A percentile compares a stretch with the other conserved stretches of the same genome.
Conservation (phyloP, 257 asterid genomes). For the Haberlea rhodopensis region DNA sequence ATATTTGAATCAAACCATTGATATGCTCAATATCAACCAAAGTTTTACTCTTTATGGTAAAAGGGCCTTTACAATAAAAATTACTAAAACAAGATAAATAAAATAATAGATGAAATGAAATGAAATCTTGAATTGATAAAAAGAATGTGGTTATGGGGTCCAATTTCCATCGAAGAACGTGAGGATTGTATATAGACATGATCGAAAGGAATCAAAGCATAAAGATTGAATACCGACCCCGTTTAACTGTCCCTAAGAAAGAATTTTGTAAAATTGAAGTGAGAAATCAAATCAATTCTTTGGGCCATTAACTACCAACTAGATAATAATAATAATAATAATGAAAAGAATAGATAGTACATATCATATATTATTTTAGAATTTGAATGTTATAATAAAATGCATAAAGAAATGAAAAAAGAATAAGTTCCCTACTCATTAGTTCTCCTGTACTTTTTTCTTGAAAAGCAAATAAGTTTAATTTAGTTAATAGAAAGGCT, state of each 20-base stretch:
- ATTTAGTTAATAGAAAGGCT: background rate
- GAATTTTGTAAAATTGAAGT: background rate
- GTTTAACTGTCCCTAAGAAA: background rate
- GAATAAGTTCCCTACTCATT: background rate
- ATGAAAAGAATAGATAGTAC: background rate
- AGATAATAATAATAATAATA: too few species aligned
- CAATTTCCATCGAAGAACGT: conserved; percentile 10
- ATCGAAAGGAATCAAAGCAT: background rate
- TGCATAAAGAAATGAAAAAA: background rate
- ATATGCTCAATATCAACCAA: too few species aligned
- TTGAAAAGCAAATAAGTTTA: background rate
- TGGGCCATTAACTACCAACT: background rate
- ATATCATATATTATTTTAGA: background rate
- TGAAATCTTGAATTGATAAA: background rate
- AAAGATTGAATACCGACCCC: background rate
- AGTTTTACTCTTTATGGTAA: too few species aligned
- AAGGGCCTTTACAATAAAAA: too few species aligned
- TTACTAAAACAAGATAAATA: background rate
- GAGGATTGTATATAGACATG: conserved; percentile 11
- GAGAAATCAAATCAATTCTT: background rate
- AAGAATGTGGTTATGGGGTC: background rate
- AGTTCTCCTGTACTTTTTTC: background rate
- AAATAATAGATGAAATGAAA: background rate
- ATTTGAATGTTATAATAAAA: background rate
- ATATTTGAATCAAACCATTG: too few species aligned